Percentiles rank a stretch among this genome's conserved stretches.
Conservation (phyloP, 2,329 filamentous ascomycete genomes). For the Aureobasidium leucospermi region DNA sequence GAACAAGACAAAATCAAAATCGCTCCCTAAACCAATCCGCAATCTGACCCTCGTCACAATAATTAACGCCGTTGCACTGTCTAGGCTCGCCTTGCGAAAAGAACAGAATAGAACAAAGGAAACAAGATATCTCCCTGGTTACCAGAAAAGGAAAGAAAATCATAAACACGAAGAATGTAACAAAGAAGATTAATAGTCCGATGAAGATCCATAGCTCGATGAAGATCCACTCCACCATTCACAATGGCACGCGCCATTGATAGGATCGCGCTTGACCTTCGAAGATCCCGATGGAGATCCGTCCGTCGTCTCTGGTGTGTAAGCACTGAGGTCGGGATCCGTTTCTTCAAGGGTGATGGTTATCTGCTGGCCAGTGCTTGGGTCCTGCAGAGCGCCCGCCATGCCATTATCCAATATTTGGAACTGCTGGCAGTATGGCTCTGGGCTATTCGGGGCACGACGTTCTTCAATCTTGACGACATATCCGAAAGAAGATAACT, state of each 20-base stretch:
- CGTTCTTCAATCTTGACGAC: slow-evolving; percentile 61
- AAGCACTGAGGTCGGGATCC: slow-evolving; percentile 28
- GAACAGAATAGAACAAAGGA: neutral
- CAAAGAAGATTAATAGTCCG: neutral
- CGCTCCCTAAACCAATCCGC: neutral
- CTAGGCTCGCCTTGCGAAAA: neutral
- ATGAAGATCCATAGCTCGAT: neutral
- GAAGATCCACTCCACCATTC: slow-evolving; percentile 27
- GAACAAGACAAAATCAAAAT: neutral
- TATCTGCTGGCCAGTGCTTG: slow-evolving; percentile 28
- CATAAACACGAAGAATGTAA: neutral
- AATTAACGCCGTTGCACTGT: slow-evolving; percentile 3
- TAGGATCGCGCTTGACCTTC: slow-evolving; percentile 15
- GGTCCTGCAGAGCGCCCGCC: slow-evolving; percentile 31
- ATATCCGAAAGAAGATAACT: slow-evolving; percentile 35
- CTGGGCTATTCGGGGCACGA: slow-evolving; percentile 40
- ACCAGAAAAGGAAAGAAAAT: slow-evolving; percentile 5
- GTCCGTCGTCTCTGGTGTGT: slow-evolving; percentile 15
- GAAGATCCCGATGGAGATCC: neutral
- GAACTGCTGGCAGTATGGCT: slow-evolving; percentile 60
- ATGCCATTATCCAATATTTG: slow-evolving; percentile 47
- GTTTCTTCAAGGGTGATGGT: slow-evolving; percentile 34
- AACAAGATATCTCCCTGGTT: slow-evolving; percentile 1
- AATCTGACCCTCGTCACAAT: neutral
- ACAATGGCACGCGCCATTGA: slow-evolving; percentile 28